Percentiles rank a stretch among this genome's conserved stretches.
These are phyloP conservation scores for Podospora bellae-mahoneyi DNA, from an alignment of 495 filamentous ascomycete species.

Conservation along the genomic window DNA sequence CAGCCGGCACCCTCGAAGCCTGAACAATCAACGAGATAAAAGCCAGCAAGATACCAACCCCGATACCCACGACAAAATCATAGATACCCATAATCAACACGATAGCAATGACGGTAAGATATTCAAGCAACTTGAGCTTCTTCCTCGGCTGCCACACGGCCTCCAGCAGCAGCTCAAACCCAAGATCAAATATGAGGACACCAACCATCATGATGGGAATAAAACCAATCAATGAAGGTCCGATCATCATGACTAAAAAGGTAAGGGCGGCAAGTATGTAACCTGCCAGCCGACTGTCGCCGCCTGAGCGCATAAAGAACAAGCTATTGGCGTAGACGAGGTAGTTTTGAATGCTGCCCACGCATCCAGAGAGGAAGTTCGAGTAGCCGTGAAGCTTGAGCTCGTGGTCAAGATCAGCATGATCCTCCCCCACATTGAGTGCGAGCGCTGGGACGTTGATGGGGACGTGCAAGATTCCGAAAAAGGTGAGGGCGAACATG, in stretches of 20 bases:
- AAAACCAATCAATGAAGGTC: conserved; percentile 82
- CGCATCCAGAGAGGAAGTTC: conserved; percentile 80
- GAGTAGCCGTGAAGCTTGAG: conserved; percentile 90
- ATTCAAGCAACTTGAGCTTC: conserved; percentile 80
- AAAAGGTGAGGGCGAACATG: conserved; percentile 97
- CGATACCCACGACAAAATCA: conserved; percentile 92
- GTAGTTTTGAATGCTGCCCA: conserved; percentile 95
- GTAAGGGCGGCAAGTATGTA: conserved; percentile 81
- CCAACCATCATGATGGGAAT: conserved; percentile 98
- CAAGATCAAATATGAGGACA: conserved; percentile 86
- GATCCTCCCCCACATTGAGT: conserved; percentile 83
- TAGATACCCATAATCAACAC: conserved; percentile 93
- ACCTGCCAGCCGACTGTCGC: conserved; percentile 79
- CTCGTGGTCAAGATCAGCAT: conserved; percentile 85
- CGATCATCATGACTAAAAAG: conserved; percentile 73
- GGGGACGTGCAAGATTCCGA: conserved; percentile 92
- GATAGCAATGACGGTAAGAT: conserved; percentile 87
- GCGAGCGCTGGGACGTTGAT: conserved; percentile 95
- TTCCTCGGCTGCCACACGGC: conserved; percentile 85
- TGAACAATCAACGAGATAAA: conserved; percentile 89
- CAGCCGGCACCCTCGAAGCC: conserved; percentile 80
- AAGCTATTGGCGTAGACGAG: conserved; percentile 94
- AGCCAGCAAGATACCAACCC: conserved; percentile 85
- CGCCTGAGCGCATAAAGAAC: conserved; percentile 90
- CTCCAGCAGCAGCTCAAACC: conserved; percentile 84